These are phyloP conservation scores for Oxytropis ochrocephala DNA, from an alignment of 306 rosid genomes.

Conservation along the genomic window DNA sequence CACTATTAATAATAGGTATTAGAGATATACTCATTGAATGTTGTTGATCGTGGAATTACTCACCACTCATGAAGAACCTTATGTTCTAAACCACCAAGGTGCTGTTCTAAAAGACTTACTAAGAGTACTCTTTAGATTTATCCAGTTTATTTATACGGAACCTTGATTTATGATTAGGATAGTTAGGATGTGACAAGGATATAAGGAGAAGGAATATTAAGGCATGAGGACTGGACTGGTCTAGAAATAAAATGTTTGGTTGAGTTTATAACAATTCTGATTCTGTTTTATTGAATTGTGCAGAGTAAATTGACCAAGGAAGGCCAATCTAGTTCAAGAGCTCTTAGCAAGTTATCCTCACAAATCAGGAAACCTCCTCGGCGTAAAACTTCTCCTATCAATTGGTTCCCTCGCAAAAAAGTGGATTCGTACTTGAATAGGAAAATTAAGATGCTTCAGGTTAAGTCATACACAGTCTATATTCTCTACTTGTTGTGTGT, in stretches of 20 bases:
- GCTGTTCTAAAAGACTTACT: no score
- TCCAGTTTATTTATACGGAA: no score
- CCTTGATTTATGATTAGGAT: no score
- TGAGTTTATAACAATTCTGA: neutral
- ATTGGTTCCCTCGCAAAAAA: slow-evolving; percentile 89
- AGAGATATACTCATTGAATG: neutral
- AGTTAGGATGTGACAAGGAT: no score
- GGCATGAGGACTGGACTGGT: no score
- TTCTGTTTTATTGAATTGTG: slow-evolving; percentile 6
- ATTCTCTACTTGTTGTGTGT: neutral
- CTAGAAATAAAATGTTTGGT: neutral
- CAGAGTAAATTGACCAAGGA: slow-evolving; percentile 65
- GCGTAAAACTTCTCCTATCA: slow-evolving; percentile 73
- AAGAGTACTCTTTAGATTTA: no score
- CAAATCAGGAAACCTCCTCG: slow-evolving; percentile 80
- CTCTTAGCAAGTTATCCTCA: slow-evolving; percentile 56
- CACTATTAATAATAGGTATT: neutral
- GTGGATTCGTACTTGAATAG: slow-evolving; percentile 79
- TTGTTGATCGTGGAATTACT: neutral
- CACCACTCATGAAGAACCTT: neutral
- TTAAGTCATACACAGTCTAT: slow-evolving; percentile 7
- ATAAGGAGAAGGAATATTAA: no score
- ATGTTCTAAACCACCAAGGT: no score
- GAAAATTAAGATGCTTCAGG: slow-evolving; percentile 94
- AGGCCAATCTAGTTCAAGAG: slow-evolving; percentile 39